Conservation (phyloP, 345 rosid genomes). For the Hirschfeldia incana region DNA sequence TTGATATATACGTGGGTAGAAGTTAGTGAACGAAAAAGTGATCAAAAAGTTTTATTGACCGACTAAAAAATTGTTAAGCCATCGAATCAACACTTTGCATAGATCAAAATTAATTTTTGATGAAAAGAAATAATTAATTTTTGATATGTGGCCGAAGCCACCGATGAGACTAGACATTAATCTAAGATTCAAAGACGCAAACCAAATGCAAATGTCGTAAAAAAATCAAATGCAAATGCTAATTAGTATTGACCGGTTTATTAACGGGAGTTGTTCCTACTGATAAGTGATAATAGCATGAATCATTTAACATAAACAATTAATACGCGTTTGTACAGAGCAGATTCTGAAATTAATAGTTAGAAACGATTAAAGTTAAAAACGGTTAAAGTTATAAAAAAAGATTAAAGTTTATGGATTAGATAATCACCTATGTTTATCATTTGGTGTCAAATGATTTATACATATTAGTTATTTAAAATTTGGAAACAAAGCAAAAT, state of each 20-base stretch:
- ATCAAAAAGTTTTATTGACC: constrained; percentile 6
- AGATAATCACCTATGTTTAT: too few relatives aligned
- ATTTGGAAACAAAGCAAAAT: too few relatives aligned
- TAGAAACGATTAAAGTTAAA: background rate
- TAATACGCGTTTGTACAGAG: background rate
- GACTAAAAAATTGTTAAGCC: constrained; percentile 21
- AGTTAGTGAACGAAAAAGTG: constrained; percentile 32
- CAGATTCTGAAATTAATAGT: background rate
- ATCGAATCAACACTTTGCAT: constrained; percentile 5
- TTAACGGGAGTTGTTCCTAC: background rate
- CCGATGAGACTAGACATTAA: background rate
- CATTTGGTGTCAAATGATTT: background rate
- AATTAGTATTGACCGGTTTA: background rate
- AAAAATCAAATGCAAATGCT: background rate
- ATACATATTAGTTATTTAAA: too few relatives aligned
- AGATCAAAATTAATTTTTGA: background rate
- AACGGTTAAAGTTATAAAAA: background rate
- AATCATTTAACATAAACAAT: background rate
- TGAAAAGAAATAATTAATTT: too few relatives aligned
- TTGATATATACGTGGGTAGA: constrained; percentile 10
- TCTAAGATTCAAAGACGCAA: background rate
- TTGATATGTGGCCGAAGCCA: background rate
- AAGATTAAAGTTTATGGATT: background rate
- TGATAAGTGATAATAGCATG: background rate
- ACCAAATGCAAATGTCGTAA: background rate